Evolutionary conservation across 331 rosid genomes (phyloP).

Genomic region (Quercus tomentella): DNA sequence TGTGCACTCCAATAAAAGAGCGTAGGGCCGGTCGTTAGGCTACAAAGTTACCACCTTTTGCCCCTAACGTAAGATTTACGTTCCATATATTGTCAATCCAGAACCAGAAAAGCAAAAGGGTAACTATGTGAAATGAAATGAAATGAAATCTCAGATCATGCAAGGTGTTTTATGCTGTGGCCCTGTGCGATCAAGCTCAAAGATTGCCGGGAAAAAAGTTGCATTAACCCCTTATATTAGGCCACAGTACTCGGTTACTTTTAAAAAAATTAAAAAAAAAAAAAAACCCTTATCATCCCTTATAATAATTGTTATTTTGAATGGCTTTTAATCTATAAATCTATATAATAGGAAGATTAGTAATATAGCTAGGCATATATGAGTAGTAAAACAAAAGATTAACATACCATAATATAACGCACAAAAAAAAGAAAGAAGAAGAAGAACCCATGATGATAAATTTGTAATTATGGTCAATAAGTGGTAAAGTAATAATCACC

Average conservation of each 20-base stretch:
- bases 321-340: neutral
- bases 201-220: neutral
- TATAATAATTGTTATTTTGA: neutral
- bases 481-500: no score
- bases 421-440: no score
- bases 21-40: conserved; percentile 12
- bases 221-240: neutral
- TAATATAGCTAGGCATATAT: no score
- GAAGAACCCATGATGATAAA: no score
- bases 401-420: neutral
- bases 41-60: conserved; percentile 8
- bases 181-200: conserved; percentile 4
- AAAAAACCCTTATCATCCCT: no score
- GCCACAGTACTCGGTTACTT: no score
- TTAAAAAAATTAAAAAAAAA: no score
- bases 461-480: neutral
- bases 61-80: conserved; percentile 44
- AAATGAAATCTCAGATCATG: neutral
- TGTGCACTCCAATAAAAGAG: conserved; percentile 8
- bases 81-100: conserved; percentile 19
- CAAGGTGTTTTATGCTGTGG: conserved; percentile 2
- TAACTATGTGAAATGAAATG: neutral
- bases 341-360: no score
- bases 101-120: conserved; percentile 20
- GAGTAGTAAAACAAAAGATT: neutral